Conservation (phyloP, 139 green algal species). For the Coccomyxa sp. region DNA sequence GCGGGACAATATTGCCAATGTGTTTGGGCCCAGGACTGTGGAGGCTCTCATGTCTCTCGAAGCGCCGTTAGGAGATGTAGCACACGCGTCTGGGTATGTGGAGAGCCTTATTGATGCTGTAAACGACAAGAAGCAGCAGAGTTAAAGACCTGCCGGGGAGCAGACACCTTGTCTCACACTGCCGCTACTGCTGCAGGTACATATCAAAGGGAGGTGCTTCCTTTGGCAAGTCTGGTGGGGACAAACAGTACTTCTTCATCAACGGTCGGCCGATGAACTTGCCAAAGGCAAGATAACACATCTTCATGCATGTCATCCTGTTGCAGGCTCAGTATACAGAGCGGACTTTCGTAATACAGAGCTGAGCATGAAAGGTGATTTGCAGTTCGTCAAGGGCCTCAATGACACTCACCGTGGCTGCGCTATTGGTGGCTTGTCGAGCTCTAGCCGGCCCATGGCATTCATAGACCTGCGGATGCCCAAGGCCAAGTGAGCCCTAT, state of each 20-base stretch:
- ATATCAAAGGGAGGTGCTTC: conserved; percentile 62
- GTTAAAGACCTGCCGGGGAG: no score
- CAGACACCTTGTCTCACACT: not conserved
- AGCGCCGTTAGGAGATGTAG: not conserved
- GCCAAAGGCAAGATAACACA: conserved; percentile 58
- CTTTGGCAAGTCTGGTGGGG: conserved; percentile 36
- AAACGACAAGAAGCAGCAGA: no score
- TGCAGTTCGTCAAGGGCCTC: conserved; percentile 39
- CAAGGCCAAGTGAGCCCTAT: conserved; percentile 14
- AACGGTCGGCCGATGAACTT: conserved; percentile 93
- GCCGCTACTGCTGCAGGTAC: conserved; percentile 32
- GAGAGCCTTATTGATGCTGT: no score
- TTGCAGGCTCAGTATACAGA: not conserved
- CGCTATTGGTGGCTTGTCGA: conserved; percentile 24
- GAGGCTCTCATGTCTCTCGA: conserved; percentile 58
- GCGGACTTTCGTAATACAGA: not conserved
- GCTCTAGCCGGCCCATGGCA: conserved; percentile 46
- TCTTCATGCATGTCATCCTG: no score
- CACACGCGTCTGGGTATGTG: conserved; percentile 15
- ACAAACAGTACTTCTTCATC: conserved; percentile 90
- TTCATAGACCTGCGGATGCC: conserved; percentile 68
- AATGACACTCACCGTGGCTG: conserved; percentile 71
- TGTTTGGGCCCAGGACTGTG: conserved; percentile 77
- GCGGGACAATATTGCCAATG: conserved; percentile 64
- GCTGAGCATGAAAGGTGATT: conserved; percentile 30